Evolutionary conservation across 1,284 basidiomycete genomes (phyloP), one percentile per base, ranked within the genome.

Genomic region (Ustilago curta): DNA sequence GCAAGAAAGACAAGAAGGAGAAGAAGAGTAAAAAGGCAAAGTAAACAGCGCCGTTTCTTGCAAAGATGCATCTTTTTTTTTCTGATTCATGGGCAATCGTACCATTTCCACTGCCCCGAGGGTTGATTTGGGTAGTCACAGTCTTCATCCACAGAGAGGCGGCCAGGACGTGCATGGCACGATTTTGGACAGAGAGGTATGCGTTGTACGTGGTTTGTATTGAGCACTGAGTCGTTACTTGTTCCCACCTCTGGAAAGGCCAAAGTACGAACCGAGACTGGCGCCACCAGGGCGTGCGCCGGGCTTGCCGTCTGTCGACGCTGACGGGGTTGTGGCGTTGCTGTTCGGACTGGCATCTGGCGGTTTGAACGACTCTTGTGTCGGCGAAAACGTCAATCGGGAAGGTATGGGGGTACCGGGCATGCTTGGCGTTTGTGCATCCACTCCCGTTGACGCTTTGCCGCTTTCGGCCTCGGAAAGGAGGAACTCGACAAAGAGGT

Each of bases 401-500:
- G 35, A 57, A 14, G 59, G 43, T 18, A 27, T 21, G 1, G 29
- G 35, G 19, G 16, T 42, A 11, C 8, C 45, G 0, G 45, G 45
- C 7, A 12, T 47, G n/a, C 45, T 29, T 1, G 45, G 25, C 45
- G 45, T 29, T 9, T 3, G 35, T 0, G 8, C 54, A 21, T 45
- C 44, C 8, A 8, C 39, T 8, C 37, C 35, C 4, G 27, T 27
- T 37, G 14, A 2, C 3, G 3, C 35, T 14, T 57, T 62, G 0
- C 78, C 69, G 8, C 77, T 59, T 25, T 83, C 81, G 0, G 80
- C 82, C 51, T 84, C 83, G 0, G 76, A 77, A 0, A 84, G 70
- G 2, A 84, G 62, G 43, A 84, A 84, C 52, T 84, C 83, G 50
- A 84, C 79, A 62, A 84, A 84, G 11, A 83, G 62, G 43, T 84